These are phyloP conservation scores for Bacidia gigantensis DNA, from an alignment of 495 filamentous ascomycete genomes.

Conservation along the genomic window DNA sequence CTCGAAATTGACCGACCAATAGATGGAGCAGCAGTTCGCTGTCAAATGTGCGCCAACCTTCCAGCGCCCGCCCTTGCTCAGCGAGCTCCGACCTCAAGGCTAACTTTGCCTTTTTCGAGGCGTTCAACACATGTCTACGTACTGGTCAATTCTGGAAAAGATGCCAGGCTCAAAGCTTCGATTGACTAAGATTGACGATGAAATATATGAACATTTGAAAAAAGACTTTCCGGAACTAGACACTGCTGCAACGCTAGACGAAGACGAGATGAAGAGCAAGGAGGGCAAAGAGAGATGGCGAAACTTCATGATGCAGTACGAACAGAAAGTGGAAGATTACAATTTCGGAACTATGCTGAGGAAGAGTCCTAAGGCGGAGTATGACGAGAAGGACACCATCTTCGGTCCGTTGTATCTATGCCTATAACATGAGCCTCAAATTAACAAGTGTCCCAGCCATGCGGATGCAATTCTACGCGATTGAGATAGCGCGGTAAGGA, in stretches of 20 bases:
- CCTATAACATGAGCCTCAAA: neutral
- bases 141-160: conserved; percentile 90
- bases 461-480: conserved; percentile 96
- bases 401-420: conserved; percentile 45
- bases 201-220: conserved; percentile 80
- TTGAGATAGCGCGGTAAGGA: conserved; percentile 77
- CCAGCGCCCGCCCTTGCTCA: neutral
- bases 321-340: conserved; percentile 85
- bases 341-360: conserved; percentile 95
- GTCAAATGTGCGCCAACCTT: conserved; percentile 59
- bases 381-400: conserved; percentile 79
- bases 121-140: conserved; percentile 90
- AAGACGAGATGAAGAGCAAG: conserved; percentile 97
- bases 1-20: conserved; percentile 12
- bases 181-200: conserved; percentile 86
- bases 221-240: conserved; percentile 87
- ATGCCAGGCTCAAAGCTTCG: conserved; percentile 71
- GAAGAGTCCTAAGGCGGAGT: conserved; percentile 63
- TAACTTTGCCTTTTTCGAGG: conserved; percentile 4
- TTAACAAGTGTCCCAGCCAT: conserved; percentile 19
- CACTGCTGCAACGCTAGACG: conserved; percentile 60
- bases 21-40: conserved; percentile 99
- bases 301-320: conserved; percentile 84
- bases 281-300: conserved; percentile 91
- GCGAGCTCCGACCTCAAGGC: neutral